These are phyloP conservation scores for Mucuna pruriens DNA, from an alignment of 306 rosid species.

Conservation along the genomic window DNA sequence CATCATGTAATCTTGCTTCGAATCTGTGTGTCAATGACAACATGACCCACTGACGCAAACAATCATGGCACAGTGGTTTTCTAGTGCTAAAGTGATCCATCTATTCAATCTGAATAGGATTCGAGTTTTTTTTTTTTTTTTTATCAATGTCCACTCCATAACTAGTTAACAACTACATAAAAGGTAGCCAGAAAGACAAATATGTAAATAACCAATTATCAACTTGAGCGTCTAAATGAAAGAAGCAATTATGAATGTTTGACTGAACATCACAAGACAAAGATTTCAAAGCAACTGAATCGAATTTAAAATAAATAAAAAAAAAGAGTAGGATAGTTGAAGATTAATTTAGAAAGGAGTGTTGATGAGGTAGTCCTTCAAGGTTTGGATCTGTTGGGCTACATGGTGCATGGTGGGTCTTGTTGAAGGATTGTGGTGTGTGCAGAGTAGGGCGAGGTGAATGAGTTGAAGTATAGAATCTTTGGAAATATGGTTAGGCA, in stretches of 20 bases:
- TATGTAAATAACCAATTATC: not conserved
- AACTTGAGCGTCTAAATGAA: not conserved
- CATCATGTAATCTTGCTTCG: conserved; percentile 30
- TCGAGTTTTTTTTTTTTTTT: not conserved
- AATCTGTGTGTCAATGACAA: conserved; percentile 32
- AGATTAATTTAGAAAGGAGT: no score
- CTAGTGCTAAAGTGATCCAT: conserved; percentile 24
- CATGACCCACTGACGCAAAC: conserved; percentile 44
- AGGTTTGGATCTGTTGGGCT: conserved; percentile 74
- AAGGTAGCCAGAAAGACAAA: conserved; percentile 46
- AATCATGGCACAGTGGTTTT: conserved; percentile 36
- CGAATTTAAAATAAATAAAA: not conserved
- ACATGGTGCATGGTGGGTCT: conserved; percentile 83
- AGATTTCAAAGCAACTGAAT: conserved; percentile 1
- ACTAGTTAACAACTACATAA: conserved; percentile 23
- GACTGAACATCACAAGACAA: not conserved
- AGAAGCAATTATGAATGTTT: conserved; percentile 10
- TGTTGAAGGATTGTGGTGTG: conserved; percentile 68
- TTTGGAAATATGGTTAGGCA: conserved; percentile 46
- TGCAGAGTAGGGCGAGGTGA: conserved; percentile 83
- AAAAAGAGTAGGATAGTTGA: no score
- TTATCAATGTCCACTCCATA: conserved; percentile 40
- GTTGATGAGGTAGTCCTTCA: conserved; percentile 81
- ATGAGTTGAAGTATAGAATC: conserved; percentile 72
- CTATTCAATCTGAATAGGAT: conserved; percentile 26